Evolutionary conservation across 164 flowering plant genomes (phyloP), one percentile per base, ranked within the genome.

Genomic region (Aristolochia californica): DNA sequence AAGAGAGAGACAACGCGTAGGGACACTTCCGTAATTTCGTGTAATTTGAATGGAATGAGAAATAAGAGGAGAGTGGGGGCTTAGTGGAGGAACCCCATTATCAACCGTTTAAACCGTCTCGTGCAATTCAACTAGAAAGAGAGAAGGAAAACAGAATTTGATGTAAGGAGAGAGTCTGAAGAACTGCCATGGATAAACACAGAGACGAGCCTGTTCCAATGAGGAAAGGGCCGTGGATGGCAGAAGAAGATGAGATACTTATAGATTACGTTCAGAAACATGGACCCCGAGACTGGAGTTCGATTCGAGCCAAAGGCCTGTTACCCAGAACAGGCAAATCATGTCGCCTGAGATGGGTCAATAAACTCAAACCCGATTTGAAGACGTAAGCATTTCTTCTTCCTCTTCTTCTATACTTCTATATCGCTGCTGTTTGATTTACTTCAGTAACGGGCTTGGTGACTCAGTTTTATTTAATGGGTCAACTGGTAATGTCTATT

Each of bases 301-400:
- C 97, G 83, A 87, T 93, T 85, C 93, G 91, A 82, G 87, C 96
- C 96, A 89, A 87, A 73, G 94, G 96, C 30, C 82, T 93, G 24
- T 60, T 93, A 44, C 89, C 71, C 0, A 73, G 97, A n/a, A 89
- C 97, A 12, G 97, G 98, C 47, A 89, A 93, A 68, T 93, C 97
- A 0, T 89, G 98, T 62, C 97, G 98, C 17, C 94, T 93, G 52
- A 83, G 98, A 45, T 93, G 96, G 97, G 91, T 89, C 66, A 89
- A 89, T 55, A 87, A 89, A 70, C 96, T 93, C 63, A 63, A 94
- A 57, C 98, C 98, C 64, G 78, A 89, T 66, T 79, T 93, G 72
- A 93, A 89, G 58, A 83, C 75, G 96, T 90, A 77, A 45, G 60
- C 20, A 43, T 17, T 60, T 58, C 17, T 44, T 10, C 45, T 38